Percentiles rank a stretch among this genome's conserved stretches.
Evolutionary conservation across 306 rosid genomes (phyloP).

Genomic region (Quercus glauca): DNA sequence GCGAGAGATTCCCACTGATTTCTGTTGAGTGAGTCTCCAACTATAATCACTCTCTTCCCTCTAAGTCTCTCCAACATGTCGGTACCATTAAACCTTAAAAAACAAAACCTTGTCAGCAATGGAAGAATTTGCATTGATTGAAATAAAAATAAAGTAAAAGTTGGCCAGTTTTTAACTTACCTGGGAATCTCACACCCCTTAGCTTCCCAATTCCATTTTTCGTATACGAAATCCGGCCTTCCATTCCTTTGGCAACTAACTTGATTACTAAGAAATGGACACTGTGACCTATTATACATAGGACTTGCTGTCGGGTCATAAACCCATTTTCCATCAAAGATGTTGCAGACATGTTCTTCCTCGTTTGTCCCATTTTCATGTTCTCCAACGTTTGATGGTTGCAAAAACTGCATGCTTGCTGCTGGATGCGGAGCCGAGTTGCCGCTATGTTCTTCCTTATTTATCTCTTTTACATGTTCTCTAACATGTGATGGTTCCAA

Average conservation of each 20-base stretch:
- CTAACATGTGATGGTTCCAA: too few species aligned
- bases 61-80: constrained; percentile 40
- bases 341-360: constrained; percentile 20
- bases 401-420: too few species aligned
- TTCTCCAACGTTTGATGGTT: too few species aligned
- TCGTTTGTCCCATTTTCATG: too few species aligned
- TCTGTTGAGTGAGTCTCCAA: constrained; percentile 54
- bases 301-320: constrained; percentile 30
- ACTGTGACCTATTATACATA: constrained; percentile 14
- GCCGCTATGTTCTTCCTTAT: too few species aligned
- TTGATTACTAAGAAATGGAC: constrained; percentile 53
- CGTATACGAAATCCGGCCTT: constrained; percentile 36
- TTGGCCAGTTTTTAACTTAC: constrained; percentile 6
- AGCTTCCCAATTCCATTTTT: constrained; percentile 49
- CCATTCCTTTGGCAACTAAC: constrained; percentile 48
- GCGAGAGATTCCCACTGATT: constrained; percentile 52
- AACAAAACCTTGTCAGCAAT: neutral
- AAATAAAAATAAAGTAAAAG: neutral
- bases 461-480: too few species aligned
- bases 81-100: constrained; percentile 33
- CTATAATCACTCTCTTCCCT: constrained; percentile 41
- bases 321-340: constrained; percentile 45
- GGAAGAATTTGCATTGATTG: neutral
- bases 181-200: constrained; percentile 40
- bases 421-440: too few species aligned